Conservation (phyloP, 2,329 filamentous ascomycete species). For the Davidsoniella virescens region DNA sequence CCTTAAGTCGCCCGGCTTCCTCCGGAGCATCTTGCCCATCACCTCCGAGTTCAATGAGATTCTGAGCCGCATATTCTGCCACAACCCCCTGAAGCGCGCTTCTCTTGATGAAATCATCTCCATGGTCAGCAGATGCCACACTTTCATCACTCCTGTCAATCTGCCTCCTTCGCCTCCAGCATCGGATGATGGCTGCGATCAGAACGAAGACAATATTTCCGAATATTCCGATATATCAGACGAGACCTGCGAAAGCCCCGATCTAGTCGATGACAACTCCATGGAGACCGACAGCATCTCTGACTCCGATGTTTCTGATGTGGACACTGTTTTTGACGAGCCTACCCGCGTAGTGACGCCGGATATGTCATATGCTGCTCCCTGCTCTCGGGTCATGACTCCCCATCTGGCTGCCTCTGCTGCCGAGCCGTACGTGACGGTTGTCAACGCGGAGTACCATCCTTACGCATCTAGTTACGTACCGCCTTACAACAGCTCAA, state of each 20-base stretch:
- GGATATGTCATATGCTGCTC: constrained; percentile 23
- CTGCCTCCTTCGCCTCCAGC: constrained; percentile 20
- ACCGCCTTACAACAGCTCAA: not conserved
- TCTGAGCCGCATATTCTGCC: constrained; percentile 72
- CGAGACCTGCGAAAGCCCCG: too few species aligned
- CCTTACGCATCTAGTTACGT: not conserved
- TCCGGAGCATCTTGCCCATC: constrained; percentile 83
- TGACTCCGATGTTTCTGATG: constrained; percentile 24
- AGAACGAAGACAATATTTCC: not conserved
- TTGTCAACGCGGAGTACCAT: constrained; percentile 8
- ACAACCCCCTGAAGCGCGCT: constrained; percentile 68
- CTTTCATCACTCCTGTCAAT: constrained; percentile 47
- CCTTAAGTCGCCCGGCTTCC: constrained; percentile 67
- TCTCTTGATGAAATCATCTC: constrained; percentile 63
- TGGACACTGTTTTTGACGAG: too few species aligned
- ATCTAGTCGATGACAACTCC: constrained; percentile 24
- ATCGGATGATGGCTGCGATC: not conserved
- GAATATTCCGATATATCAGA: too few species aligned
- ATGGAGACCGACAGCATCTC: constrained; percentile 31
- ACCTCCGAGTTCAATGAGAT: constrained; percentile 82
- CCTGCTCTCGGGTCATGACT: constrained; percentile 34
- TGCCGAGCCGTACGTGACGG: constrained; percentile 2
- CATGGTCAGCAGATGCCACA: constrained; percentile 58
- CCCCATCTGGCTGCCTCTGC: constrained; percentile 11
- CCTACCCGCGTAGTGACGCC: constrained; percentile 18